Conservation (phyloP, 2,329 filamentous ascomycete species). For the Venturia aucupariae region DNA sequence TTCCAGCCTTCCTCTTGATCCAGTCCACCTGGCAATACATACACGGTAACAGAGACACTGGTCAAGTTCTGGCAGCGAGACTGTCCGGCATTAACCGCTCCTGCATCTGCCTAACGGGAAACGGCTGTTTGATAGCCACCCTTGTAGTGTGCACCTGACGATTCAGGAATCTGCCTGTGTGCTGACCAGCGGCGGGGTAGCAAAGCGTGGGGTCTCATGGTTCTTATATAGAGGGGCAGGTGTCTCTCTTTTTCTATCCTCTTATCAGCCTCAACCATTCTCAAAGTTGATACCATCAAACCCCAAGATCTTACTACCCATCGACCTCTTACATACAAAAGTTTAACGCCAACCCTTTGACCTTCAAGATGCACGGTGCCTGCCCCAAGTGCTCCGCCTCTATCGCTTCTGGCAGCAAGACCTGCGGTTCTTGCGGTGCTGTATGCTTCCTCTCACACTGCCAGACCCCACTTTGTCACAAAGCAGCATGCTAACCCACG, state of each 20-base stretch:
- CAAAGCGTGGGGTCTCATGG: not conserved
- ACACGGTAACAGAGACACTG: not conserved
- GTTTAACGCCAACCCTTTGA: not conserved
- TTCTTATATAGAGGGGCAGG: not conserved
- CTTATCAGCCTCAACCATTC: not conserved
- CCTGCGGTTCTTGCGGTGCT: constrained; percentile 28
- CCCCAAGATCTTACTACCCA: not conserved
- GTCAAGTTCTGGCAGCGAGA: not conserved
- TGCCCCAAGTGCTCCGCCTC: constrained; percentile 32
- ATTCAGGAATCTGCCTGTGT: not conserved
- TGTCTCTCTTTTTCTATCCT: not conserved
- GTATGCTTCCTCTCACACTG: not conserved
- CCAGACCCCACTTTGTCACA: not conserved
- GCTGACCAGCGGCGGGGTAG: not conserved
- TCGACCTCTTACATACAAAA: not conserved
- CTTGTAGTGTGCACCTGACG: constrained; percentile 2
- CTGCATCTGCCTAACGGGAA: not conserved
- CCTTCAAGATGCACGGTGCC: constrained; percentile 16
- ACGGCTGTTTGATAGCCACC: not conserved
- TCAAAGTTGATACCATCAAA: not conserved
- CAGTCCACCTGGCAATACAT: not conserved
- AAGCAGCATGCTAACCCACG: not conserved
- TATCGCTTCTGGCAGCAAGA: constrained; percentile 26
- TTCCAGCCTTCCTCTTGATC: not conserved
- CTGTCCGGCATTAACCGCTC: not conserved